Conservation (phyloP, 305 asterid species). For the Rubia occidens region DNA sequence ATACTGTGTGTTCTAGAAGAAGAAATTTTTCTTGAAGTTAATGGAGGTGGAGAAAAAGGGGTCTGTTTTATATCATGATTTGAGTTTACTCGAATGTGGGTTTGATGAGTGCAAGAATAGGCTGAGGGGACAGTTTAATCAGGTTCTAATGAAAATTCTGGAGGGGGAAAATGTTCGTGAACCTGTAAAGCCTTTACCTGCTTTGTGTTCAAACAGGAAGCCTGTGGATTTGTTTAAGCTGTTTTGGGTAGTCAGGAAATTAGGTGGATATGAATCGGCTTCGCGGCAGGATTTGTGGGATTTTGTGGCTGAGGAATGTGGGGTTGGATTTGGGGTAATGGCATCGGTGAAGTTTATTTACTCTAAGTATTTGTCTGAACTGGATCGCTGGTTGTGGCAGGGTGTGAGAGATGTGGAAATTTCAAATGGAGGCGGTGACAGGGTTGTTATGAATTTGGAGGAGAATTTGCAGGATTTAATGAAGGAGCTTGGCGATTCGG, state of each 20-base stretch:
- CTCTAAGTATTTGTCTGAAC: conserved; percentile 45
- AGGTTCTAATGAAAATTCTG: conserved; percentile 34
- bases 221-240: conserved; percentile 57
- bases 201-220: conserved; percentile 36
- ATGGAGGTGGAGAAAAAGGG: conserved; percentile 35
- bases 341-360: conserved; percentile 42
- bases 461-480: conserved; percentile 33
- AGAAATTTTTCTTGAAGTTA: conserved; percentile 16
- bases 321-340: conserved; percentile 23
- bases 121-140: conserved; percentile 49
- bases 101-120: conserved; percentile 43
- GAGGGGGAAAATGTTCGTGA: conserved; percentile 29
- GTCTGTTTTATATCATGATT: conserved; percentile 26
- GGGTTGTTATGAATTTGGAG: conserved; percentile 37
- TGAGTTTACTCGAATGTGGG: conserved; percentile 26
- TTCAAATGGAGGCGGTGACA: conserved; percentile 22
- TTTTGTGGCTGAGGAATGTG: conserved; percentile 49
- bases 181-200: conserved; percentile 43
- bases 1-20: background rate
- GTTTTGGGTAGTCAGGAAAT: conserved; percentile 50
- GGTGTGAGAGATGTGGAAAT: conserved; percentile 19
- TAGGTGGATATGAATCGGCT: conserved; percentile 43
- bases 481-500: conserved; percentile 19
- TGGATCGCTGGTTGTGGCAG: conserved; percentile 47
- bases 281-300: conserved; percentile 45